Percentiles rank a stretch among this genome's conserved stretches.
Evolutionary conservation across 768 basidiomycete species (phyloP).

Genomic region (Tubosaeta sp.): DNA sequence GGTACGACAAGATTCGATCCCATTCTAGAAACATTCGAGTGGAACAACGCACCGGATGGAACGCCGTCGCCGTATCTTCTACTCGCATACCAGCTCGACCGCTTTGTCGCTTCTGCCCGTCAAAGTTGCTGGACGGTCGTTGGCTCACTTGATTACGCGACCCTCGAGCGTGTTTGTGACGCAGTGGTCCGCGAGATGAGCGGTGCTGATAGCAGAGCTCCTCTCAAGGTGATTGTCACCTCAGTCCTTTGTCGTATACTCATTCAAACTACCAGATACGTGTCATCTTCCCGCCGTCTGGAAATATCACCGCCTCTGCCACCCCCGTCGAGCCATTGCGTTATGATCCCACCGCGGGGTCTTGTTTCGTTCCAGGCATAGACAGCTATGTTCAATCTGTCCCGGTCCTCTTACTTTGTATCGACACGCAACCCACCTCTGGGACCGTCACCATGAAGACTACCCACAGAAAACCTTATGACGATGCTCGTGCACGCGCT

Average conservation of each 20-base stretch:
- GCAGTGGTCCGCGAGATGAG: constrained; percentile 35
- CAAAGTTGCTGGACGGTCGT: constrained; percentile 47
- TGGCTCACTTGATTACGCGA: constrained; percentile 33
- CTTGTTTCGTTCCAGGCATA: constrained; percentile 33
- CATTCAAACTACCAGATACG: constrained; percentile 42
- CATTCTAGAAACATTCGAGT: constrained; percentile 38
- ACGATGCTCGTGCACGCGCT: constrained; percentile 57
- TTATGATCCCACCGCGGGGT: constrained; percentile 38
- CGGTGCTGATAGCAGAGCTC: not conserved
- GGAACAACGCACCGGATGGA: constrained; percentile 56
- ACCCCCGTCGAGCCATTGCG: constrained; percentile 30
- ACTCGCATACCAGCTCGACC: constrained; percentile 55
- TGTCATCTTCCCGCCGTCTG: constrained; percentile 41
- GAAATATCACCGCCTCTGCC: constrained; percentile 34
- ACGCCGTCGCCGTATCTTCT: constrained; percentile 58
- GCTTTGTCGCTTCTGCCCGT: constrained; percentile 48
- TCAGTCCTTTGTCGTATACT: not conserved
- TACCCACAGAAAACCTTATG: constrained; percentile 55
- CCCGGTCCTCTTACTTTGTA: constrained; percentile 41
- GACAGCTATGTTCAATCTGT: constrained; percentile 26
- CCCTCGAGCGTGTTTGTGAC: constrained; percentile 44
- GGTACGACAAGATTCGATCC: constrained; percentile 61
- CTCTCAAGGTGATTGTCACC: constrained; percentile 24
- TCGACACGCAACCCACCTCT: constrained; percentile 54
- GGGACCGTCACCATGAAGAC: constrained; percentile 64